Evolutionary conservation across 1,284 basidiomycete species (phyloP).

Genomic region (Heterobasidion annosum): DNA sequence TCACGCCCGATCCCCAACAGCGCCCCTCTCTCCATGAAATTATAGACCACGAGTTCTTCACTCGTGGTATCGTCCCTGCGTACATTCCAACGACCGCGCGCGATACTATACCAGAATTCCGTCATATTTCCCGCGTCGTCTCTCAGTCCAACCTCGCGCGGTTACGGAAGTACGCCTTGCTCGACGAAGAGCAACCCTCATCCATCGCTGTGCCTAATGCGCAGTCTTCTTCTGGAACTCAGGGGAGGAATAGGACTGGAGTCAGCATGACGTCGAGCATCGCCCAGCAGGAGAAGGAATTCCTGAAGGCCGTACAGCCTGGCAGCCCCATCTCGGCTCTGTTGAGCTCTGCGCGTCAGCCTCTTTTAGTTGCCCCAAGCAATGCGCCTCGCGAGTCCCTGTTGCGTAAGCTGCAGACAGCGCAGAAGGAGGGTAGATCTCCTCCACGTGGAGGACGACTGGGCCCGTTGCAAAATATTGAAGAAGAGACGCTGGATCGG

Average conservation of each 20-base stretch:
- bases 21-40: conserved; percentile 85
- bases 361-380: conserved; percentile 63
- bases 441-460: conserved; percentile 27
- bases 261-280: conserved; percentile 44
- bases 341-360: conserved; percentile 82
- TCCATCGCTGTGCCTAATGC: conserved; percentile 29
- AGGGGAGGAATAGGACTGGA: not conserved
- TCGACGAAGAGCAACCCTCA: conserved; percentile 51
- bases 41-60: conserved; percentile 82
- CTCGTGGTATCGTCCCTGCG: conserved; percentile 70
- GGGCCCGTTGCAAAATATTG: conserved; percentile 36
- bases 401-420: conserved; percentile 45
- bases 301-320: conserved; percentile 92
- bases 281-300: conserved; percentile 89
- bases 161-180: conserved; percentile 46
- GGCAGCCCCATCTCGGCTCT: conserved; percentile 91
- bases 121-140: conserved; percentile 50
- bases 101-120: conserved; percentile 68
- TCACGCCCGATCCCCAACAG: conserved; percentile 74
- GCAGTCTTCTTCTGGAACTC: not conserved
- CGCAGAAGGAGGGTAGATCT: conserved; percentile 27
- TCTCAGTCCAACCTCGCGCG: conserved; percentile 67
- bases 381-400: conserved; percentile 36
- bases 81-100: conserved; percentile 77
- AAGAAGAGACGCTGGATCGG: conserved; percentile 34